Conservation (phyloP, 345 rosid genomes). For the Citrus reticulata region DNA sequence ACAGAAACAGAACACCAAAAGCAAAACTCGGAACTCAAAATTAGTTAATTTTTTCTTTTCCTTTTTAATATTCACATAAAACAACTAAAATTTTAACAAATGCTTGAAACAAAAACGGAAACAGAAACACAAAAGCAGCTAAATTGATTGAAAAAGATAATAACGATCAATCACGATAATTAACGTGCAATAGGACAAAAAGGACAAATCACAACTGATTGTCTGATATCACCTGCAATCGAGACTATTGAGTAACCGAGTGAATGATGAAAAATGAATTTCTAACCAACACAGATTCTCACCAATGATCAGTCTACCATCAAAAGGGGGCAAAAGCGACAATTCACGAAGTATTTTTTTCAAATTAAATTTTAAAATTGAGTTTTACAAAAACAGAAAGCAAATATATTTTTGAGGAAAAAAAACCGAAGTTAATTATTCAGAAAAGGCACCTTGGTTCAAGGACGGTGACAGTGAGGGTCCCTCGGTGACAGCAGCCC, state of each 20-base stretch:
- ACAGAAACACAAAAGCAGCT: not conserved
- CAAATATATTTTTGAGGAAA: not conserved
- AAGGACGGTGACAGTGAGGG: constrained; percentile 63
- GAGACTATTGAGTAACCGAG: not conserved
- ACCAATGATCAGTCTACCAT: not conserved
- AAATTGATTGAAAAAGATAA: not conserved
- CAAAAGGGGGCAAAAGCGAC: constrained; percentile 5
- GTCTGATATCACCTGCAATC: not conserved
- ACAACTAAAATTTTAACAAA: not conserved
- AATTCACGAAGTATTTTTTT: not conserved
- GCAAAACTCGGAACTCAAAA: not conserved
- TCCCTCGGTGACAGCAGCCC: constrained; percentile 34
- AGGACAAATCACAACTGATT: not conserved
- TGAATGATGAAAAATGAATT: not conserved
- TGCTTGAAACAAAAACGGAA: not conserved
- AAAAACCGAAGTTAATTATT: not conserved
- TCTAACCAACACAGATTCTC: not conserved
- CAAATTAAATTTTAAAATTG: not conserved
- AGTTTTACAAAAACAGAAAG: not conserved
- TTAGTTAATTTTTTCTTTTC: not conserved
- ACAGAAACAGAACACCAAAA: not conserved
- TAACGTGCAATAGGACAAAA: not conserved
- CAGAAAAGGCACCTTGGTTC: constrained; percentile 46
- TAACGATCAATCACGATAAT: not conserved
- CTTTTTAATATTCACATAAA: not conserved